Evolutionary conservation across 202 grass and related monocot genomes (phyloP).

Genomic region (Miscanthus sacchariflorus): DNA sequence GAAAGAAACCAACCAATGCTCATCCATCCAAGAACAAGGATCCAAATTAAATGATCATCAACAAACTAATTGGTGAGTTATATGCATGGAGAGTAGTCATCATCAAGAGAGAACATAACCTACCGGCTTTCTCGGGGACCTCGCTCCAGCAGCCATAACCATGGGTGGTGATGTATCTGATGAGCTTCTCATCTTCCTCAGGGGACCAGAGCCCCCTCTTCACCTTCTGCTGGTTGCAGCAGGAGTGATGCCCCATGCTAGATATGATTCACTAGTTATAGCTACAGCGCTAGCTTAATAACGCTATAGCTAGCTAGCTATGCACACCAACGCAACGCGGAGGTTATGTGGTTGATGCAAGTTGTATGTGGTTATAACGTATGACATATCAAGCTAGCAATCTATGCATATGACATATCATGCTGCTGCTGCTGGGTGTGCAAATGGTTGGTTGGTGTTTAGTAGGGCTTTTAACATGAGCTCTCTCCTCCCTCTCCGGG

Average conservation of each 20-base stretch:
- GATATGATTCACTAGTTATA: slow-evolving; percentile 4
- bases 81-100: not conserved
- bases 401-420: slow-evolving; percentile 37
- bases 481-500: not conserved
- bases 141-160: slow-evolving; percentile 99
- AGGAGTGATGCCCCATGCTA: slow-evolving; percentile 96
- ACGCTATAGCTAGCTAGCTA: slow-evolving; percentile 16
- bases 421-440: slow-evolving; percentile 6
- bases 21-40: slow-evolving; percentile 20
- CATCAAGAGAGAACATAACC: not conserved
- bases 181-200: slow-evolving; percentile 98
- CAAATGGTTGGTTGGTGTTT: slow-evolving; percentile 58
- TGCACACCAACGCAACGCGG: not conserved
- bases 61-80: not conserved
- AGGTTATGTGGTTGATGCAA: slow-evolving; percentile 18
- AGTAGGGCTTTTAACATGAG: slow-evolving; percentile 52
- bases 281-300: not conserved
- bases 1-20: not conserved
- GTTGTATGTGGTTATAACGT: slow-evolving; percentile 10
- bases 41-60: not conserved
- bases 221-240: slow-evolving; percentile 99
- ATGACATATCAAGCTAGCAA: slow-evolving; percentile 24
- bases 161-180: slow-evolving; percentile 97
- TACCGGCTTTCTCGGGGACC: slow-evolving; percentile 97
- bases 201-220: slow-evolving; percentile 99